phyloP scores from a whole-genome alignment of 148 eudicot species.

The Euryodendron excelsum region DNA sequence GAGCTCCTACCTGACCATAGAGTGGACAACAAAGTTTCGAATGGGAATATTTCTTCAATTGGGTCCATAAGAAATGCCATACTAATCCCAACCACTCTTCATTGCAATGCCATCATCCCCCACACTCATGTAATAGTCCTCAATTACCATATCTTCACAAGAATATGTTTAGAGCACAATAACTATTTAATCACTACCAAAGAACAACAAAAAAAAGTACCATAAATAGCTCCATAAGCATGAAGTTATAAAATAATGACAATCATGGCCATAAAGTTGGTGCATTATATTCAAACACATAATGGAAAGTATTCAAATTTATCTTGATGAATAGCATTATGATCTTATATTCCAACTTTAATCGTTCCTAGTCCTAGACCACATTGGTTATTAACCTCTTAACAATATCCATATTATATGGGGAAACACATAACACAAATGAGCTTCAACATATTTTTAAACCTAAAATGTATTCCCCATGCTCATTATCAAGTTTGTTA shows the following conservation, averaged over 20 bases:
- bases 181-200: too few relatives aligned
- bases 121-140: slow-evolving; percentile 94
- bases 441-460: background rate
- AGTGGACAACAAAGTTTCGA: slow-evolving; percentile 83
- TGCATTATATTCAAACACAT: background rate
- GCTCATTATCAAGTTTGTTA: background rate
- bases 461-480: background rate
- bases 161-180: slow-evolving; percentile 56
- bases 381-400: background rate
- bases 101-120: slow-evolving; percentile 97
- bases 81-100: slow-evolving; percentile 99
- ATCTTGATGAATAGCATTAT: background rate
- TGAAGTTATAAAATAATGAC: background rate
- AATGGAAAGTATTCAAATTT: background rate
- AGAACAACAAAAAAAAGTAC: background rate
- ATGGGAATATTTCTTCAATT: slow-evolving; percentile 82
- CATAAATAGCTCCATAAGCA: background rate
- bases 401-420: background rate
- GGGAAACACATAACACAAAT: background rate
- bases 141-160: slow-evolving; percentile 90
- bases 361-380: background rate
- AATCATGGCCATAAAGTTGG: background rate
- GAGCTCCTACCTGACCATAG: slow-evolving; percentile 80
- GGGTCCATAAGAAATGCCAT: slow-evolving; percentile 73
- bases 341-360: background rate